Conservation (phyloP, 441 rosid species). For the Gossypium davidsonii region DNA sequence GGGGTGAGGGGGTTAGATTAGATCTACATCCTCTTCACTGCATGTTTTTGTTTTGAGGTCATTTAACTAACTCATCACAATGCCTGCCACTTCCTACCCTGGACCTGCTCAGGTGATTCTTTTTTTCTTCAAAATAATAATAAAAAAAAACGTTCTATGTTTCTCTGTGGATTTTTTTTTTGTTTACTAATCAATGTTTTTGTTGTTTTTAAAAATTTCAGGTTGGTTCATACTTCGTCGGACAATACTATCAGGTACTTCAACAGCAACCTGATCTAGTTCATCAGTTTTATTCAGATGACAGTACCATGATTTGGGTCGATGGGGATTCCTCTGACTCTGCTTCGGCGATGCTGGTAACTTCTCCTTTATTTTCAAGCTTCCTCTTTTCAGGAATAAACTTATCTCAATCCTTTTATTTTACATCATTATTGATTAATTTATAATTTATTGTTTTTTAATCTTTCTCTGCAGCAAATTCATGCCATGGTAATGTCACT, state of each 20-base stretch:
- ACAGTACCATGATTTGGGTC: conserved; percentile 51
- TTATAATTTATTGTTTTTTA: not conserved
- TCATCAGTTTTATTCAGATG: conserved; percentile 60
- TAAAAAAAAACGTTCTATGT: not conserved
- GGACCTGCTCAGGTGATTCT: conserved; percentile 47
- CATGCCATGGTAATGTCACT: conserved; percentile 49
- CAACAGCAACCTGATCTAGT: conserved; percentile 59
- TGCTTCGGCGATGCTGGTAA: conserved; percentile 52
- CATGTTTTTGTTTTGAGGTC: conserved; percentile 28
- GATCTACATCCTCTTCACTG: conserved; percentile 2
- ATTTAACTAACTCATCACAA: conserved; percentile 16
- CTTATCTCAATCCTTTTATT: not conserved
- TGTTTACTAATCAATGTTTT: not conserved
- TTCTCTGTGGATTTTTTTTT: not conserved
- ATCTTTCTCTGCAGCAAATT: conserved; percentile 39
- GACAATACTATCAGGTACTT: conserved; percentile 62
- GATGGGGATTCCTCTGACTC: conserved; percentile 53
- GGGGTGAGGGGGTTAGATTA: not conserved
- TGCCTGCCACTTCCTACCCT: conserved; percentile 46
- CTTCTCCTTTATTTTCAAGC: not conserved
- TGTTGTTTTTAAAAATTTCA: conserved; percentile 13
- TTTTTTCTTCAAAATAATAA: not conserved
- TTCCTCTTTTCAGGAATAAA: not conserved
- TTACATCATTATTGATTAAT: not conserved
- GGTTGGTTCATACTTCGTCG: conserved; percentile 79